Percentiles rank a stretch among this genome's conserved stretches.
These are phyloP conservation scores for Lipomyces sp. DNA, from an alignment of 805 yeast genomes.

Conservation along the genomic window DNA sequence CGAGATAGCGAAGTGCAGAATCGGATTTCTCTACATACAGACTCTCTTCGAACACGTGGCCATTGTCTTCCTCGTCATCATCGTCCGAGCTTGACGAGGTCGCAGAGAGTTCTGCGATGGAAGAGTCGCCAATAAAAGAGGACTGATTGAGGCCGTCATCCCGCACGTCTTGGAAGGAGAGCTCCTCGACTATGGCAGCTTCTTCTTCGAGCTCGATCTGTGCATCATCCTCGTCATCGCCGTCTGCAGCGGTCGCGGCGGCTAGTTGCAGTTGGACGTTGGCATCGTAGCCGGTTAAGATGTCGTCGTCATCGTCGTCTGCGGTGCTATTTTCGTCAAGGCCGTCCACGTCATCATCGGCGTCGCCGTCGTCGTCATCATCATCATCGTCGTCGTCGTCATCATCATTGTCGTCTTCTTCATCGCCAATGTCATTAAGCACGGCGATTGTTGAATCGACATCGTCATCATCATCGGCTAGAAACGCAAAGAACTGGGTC, in stretches of 20 bases:
- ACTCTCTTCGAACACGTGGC: slow-evolving; percentile 27
- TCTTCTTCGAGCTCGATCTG: slow-evolving; percentile 39
- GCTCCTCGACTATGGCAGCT: slow-evolving; percentile 31
- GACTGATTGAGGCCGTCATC: slow-evolving; percentile 1
- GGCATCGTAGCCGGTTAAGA: not conserved
- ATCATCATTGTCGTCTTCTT: slow-evolving; percentile 12
- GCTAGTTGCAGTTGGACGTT: not conserved
- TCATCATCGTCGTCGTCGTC: slow-evolving; percentile 15
- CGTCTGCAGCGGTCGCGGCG: slow-evolving; percentile 31
- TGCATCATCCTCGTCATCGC: slow-evolving; percentile 42
- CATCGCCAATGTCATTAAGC: slow-evolving; percentile 29
- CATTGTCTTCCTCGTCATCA: slow-evolving; percentile 32
- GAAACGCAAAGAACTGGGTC: slow-evolving; percentile 23
- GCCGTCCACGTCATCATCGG: slow-evolving; percentile 47
- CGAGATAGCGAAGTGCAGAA: slow-evolving; percentile 31
- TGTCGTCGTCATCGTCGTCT: slow-evolving; percentile 28
- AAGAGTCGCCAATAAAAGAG: slow-evolving; percentile 7
- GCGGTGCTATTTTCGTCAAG: slow-evolving; percentile 52
- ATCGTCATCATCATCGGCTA: slow-evolving; percentile 21
- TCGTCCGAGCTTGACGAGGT: slow-evolving; percentile 33
- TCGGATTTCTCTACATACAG: slow-evolving; percentile 32
- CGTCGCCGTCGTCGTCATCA: slow-evolving; percentile 29
- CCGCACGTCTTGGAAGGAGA: slow-evolving; percentile 12
- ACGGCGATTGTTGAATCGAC: slow-evolving; percentile 2
- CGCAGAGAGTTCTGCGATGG: slow-evolving; percentile 15